These are phyloP conservation scores for Coemansia sp. DNA, from an alignment of 192 early-diverging fungal species.

Conservation along the genomic window DNA sequence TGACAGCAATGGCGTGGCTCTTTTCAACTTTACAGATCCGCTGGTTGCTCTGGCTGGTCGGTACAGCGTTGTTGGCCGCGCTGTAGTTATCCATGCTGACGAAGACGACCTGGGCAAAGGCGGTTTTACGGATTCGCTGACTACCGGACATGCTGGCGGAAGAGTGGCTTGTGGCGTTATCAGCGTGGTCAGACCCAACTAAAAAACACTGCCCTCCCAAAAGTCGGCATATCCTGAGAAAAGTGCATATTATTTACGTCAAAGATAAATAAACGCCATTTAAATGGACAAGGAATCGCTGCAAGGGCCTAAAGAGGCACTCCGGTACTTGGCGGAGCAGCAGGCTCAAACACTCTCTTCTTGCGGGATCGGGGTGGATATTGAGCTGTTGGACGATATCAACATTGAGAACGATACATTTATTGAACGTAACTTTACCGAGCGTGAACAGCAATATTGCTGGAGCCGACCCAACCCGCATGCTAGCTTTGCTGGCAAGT, in stretches of 20 bases:
- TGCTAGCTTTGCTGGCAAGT: constrained; percentile 86
- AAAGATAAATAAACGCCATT: no score
- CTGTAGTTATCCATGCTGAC: constrained; percentile 78
- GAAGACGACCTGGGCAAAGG: constrained; percentile 84
- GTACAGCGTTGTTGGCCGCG: constrained; percentile 75
- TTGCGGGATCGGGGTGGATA: constrained; percentile 78
- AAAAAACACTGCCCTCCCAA: not conserved
- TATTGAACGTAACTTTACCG: constrained; percentile 89
- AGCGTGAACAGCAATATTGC: constrained; percentile 79
- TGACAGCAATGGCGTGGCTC: constrained; percentile 58
- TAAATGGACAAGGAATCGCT: constrained; percentile 14
- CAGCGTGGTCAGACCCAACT: constrained; percentile 56
- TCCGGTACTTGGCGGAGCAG: constrained; percentile 16
- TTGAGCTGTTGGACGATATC: constrained; percentile 80
- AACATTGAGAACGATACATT: constrained; percentile 81
- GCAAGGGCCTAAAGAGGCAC: constrained; percentile 12
- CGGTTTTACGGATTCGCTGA: constrained; percentile 64
- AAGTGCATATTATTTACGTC: no score
- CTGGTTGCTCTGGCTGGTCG: constrained; percentile 71
- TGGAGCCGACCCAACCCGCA: constrained; percentile 63
- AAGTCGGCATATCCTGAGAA: not conserved
- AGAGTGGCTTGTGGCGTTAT: constrained; percentile 90
- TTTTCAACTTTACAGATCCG: constrained; percentile 54
- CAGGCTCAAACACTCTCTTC: constrained; percentile 16
- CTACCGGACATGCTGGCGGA: constrained; percentile 85